Evolutionary conservation across 1,284 basidiomycete genomes (phyloP).

Genomic region (Cystobasidiaceae sp.): DNA sequence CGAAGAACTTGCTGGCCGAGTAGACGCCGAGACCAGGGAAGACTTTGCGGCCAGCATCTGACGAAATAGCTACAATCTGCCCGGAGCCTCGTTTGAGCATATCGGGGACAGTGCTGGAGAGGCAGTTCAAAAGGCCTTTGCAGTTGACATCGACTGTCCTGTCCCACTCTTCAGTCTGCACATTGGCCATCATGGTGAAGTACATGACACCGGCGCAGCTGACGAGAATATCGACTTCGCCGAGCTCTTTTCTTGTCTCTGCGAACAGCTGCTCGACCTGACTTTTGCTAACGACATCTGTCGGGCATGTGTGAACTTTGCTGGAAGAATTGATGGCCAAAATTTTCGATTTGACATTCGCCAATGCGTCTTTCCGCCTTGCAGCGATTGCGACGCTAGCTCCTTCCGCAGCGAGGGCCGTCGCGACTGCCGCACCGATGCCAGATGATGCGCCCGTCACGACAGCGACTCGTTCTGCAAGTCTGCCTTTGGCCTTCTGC

Average conservation of each 20-base stretch:
- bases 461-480: constrained; percentile 45
- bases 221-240: constrained; percentile 42
- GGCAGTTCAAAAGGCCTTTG: constrained; percentile 43
- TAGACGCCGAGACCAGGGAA: constrained; percentile 46
- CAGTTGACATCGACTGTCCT: constrained; percentile 46
- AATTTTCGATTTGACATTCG: constrained; percentile 40
- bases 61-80: constrained; percentile 45
- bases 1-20: constrained; percentile 45
- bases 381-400: constrained; percentile 37
- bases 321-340: constrained; percentile 32
- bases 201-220: constrained; percentile 46
- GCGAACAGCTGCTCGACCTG: background rate
- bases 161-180: constrained; percentile 43
- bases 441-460: constrained; percentile 49
- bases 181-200: constrained; percentile 45
- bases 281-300: background rate
- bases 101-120: constrained; percentile 40
- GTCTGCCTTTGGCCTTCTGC: constrained; percentile 32
- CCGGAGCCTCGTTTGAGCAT: constrained; percentile 39
- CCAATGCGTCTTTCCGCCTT: constrained; percentile 42
- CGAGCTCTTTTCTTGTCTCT: constrained; percentile 36
- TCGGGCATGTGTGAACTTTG: background rate
- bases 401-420: constrained; percentile 37
- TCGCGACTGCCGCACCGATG: constrained; percentile 47
- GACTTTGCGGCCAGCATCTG: constrained; percentile 45